Evolutionary conservation across 2,329 filamentous ascomycete genomes (phyloP).

Genomic region (Verticillium nubilum): DNA sequence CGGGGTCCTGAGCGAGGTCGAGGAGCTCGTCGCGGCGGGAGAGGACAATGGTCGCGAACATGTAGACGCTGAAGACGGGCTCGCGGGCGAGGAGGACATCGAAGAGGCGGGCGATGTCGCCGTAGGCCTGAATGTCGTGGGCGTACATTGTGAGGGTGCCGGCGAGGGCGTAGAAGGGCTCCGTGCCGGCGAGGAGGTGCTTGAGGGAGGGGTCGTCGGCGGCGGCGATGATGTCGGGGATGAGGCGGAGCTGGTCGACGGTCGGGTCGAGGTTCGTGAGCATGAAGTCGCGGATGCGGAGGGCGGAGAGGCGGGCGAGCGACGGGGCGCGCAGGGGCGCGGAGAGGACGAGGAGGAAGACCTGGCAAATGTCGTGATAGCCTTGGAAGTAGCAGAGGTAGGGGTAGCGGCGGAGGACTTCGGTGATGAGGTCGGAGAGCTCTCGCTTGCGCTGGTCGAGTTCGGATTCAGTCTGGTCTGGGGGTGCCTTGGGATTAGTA

Average conservation of each 20-base stretch:
- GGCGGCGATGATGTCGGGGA: constrained; percentile 72
- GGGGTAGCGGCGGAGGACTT: constrained; percentile 74
- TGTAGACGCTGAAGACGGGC: constrained; percentile 83
- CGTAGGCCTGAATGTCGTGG: constrained; percentile 88
- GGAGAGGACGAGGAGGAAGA: constrained; percentile 81
- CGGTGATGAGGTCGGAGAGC: constrained; percentile 73
- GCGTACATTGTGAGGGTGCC: constrained; percentile 94
- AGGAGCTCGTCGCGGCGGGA: constrained; percentile 79
- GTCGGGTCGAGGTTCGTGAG: constrained; percentile 79
- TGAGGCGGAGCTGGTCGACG: constrained; percentile 76
- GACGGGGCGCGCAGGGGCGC: constrained; percentile 51
- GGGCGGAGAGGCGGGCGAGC: constrained; percentile 75
- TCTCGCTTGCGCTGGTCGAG: constrained; percentile 67
- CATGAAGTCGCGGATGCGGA: constrained; percentile 97
- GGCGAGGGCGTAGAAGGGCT: constrained; percentile 90
- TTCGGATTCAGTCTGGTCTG: constrained; percentile 65
- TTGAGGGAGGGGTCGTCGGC: constrained; percentile 73
- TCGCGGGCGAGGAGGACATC: constrained; percentile 85
- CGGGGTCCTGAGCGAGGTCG: constrained; percentile 66
- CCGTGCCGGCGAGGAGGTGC: constrained; percentile 67
- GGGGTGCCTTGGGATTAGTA: background rate
- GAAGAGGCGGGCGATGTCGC: constrained; percentile 83
- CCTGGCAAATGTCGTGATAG: constrained; percentile 97
- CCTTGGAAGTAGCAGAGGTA: constrained; percentile 95
- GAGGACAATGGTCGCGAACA: constrained; percentile 85